A percentile compares a stretch with the other conserved stretches of the same genome.
Conservation (phyloP, 225 moss, liverwort and hornwort genomes). For the Bryoerythrophyllum caledonicum region DNA sequence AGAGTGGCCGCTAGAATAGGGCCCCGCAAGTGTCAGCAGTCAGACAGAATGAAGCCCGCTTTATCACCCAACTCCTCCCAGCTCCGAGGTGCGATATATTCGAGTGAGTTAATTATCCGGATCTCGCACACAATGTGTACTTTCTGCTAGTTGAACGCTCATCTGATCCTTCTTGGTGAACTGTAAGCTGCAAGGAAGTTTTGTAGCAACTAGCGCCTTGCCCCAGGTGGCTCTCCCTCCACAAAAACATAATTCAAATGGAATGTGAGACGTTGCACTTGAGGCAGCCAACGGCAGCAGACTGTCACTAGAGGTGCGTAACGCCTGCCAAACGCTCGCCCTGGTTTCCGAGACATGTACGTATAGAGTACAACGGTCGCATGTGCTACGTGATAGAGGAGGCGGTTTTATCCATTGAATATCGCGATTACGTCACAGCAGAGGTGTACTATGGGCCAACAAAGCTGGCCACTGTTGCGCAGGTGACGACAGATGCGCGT, state of each 20-base stretch:
- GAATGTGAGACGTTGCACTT: not conserved
- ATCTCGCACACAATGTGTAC: not conserved
- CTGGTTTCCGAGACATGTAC: not conserved
- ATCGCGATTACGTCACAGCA: too few species aligned
- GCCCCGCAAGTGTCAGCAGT: not conserved
- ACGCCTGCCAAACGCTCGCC: not conserved
- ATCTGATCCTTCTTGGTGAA: constrained; percentile 6
- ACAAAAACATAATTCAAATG: too few species aligned
- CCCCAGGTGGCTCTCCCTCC: too few species aligned
- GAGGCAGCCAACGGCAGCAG: too few species aligned
- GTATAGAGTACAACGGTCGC: not conserved
- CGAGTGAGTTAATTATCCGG: not conserved
- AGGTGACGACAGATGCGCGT: constrained; percentile 6
- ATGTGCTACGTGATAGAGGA: not conserved
- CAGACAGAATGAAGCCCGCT: not conserved
- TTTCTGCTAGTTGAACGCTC: not conserved
- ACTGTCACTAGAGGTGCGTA: not conserved
- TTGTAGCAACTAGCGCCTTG: too few species aligned
- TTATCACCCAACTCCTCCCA: not conserved
- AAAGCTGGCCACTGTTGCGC: not conserved
- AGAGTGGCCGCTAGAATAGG: not conserved
- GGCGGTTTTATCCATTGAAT: not conserved
- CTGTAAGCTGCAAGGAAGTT: too few species aligned
- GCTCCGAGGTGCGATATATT: not conserved
- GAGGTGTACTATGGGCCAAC: not conserved